Conservation (phyloP, 2,329 filamentous ascomycete species). For the Pezicula radicicola region DNA sequence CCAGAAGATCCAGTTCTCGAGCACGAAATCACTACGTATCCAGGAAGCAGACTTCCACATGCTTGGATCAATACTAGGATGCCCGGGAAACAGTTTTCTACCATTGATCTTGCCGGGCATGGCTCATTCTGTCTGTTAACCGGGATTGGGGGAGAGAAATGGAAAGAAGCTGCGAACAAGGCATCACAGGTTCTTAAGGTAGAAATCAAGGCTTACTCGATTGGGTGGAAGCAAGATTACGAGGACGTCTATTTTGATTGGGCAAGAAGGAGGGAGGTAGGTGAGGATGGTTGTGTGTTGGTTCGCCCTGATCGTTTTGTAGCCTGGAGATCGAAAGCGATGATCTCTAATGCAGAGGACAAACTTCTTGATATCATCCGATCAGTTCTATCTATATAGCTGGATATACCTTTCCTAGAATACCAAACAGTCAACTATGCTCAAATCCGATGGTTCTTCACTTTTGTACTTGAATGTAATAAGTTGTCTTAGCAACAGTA, state of each 20-base stretch:
- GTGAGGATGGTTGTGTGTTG: conserved; percentile 55
- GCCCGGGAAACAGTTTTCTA: conserved; percentile 46
- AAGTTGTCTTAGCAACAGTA: no score
- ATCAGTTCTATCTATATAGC: conserved; percentile 4
- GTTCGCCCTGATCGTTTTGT: conserved; percentile 50
- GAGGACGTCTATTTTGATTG: conserved; percentile 63
- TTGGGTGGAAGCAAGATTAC: conserved; percentile 57
- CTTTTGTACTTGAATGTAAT: no score
- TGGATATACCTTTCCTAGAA: no score
- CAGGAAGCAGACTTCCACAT: conserved; percentile 58
- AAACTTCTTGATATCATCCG: conserved; percentile 15
- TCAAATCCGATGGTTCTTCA: no score
- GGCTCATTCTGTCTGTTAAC: conserved; percentile 48
- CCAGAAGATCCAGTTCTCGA: conserved; percentile 38
- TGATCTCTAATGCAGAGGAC: conserved; percentile 4
- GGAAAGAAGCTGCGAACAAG: conserved; percentile 45
- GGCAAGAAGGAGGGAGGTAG: conserved; percentile 48
- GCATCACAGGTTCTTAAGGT: conserved; percentile 39
- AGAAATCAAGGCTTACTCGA: conserved; percentile 44
- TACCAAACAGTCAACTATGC: no score
- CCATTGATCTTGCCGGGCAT: conserved; percentile 57
- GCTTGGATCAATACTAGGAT: conserved; percentile 54
- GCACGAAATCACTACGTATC: conserved; percentile 49
- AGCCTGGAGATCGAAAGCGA: conserved; percentile 16
- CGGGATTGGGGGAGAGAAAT: conserved; percentile 52